Percentiles rank a stretch among this genome's conserved stretches.
Evolutionary conservation across 2,329 filamentous ascomycete genomes (phyloP).

Genomic region (Sporothrix euskadiensis): DNA sequence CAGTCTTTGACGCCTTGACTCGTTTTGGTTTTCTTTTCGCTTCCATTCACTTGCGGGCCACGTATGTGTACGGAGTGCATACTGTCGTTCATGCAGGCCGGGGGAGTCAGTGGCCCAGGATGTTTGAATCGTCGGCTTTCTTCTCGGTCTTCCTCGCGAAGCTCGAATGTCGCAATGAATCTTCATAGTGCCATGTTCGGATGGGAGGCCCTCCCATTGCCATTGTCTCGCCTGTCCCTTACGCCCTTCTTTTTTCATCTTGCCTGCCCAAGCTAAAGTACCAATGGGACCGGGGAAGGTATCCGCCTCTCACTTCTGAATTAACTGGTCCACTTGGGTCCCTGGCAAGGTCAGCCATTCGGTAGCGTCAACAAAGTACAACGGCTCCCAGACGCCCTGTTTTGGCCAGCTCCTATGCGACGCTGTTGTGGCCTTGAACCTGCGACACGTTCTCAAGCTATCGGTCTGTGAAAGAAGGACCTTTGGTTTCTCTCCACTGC

Average conservation of each 20-base stretch:
- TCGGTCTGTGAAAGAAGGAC: background rate
- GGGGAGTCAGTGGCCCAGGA: background rate
- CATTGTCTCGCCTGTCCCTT: background rate
- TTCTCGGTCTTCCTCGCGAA: background rate
- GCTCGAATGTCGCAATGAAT: background rate
- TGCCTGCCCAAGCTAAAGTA: background rate
- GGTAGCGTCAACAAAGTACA: background rate
- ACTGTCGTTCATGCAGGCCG: slow-evolving; percentile 1
- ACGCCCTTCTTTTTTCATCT: background rate
- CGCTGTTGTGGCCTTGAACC: background rate
- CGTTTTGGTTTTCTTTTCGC: background rate
- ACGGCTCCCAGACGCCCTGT: background rate
- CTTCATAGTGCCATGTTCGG: background rate
- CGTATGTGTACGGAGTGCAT: too few relatives aligned
- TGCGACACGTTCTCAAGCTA: background rate
- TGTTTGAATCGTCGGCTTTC: background rate
- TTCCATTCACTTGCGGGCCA: background rate
- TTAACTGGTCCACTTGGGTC: slow-evolving; percentile 16
- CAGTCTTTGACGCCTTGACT: background rate
- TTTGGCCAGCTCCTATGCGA: background rate
- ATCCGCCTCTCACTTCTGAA: slow-evolving; percentile 8
- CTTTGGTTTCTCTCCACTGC: background rate
- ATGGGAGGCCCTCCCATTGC: background rate
- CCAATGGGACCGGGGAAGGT: slow-evolving; percentile 18
- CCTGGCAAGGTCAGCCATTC: background rate